These are phyloP conservation scores for Leccinum truebloodii DNA, from an alignment of 768 basidiomycete species.

Conservation along the genomic window DNA sequence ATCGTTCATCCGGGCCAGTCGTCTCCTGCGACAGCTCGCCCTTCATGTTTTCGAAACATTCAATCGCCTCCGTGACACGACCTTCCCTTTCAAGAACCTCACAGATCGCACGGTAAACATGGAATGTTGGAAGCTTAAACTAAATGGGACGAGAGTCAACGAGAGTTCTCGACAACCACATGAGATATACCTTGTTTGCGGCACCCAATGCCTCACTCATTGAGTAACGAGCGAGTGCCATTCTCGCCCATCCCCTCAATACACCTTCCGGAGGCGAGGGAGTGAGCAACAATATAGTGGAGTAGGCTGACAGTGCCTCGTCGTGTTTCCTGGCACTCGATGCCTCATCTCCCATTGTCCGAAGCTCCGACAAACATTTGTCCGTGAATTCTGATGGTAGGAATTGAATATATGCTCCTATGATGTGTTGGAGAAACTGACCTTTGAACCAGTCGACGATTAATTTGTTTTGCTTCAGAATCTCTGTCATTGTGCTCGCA, in stretches of 20 bases:
- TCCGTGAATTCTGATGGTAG: background rate
- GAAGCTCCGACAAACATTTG: background rate
- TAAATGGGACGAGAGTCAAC: background rate
- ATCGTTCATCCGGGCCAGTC: background rate
- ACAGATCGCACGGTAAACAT: background rate
- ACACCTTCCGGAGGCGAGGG: background rate
- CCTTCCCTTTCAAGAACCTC: background rate
- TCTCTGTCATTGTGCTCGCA: background rate
- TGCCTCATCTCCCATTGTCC: background rate
- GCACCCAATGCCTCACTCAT: background rate
- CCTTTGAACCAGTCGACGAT: background rate
- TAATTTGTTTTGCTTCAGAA: background rate
- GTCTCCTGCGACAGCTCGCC: background rate
- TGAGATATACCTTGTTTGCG: constrained; percentile 1
- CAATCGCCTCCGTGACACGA: background rate
- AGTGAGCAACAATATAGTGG: background rate
- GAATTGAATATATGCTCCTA: background rate
- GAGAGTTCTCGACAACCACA: background rate
- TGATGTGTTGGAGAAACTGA: background rate
- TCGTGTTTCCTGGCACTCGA: background rate
- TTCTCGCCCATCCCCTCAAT: background rate
- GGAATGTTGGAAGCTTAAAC: background rate
- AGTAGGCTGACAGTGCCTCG: background rate
- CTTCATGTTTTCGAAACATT: background rate
- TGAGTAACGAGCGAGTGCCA: background rate